Evolutionary conservation across 2,329 filamentous ascomycete genomes (phyloP), one percentile per base, ranked within the genome.

Genomic region (Fonsecaea multimorphosa): DNA sequence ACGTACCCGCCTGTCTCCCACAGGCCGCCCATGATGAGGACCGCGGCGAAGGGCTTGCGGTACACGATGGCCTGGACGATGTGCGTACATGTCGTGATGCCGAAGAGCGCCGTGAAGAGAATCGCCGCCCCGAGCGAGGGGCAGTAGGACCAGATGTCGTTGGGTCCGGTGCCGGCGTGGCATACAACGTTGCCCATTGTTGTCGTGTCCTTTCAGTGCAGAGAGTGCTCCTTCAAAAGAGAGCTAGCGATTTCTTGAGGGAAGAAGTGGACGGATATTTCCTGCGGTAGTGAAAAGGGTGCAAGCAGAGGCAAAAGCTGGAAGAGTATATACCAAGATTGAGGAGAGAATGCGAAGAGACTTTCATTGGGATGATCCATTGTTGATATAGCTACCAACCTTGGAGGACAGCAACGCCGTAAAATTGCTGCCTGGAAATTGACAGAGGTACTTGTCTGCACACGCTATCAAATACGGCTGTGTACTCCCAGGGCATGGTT

Each of bases 1-100:
- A 75, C 63, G 68, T 79, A 84, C 9, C 76, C 76, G 1, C 72
- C 70, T n/a, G 77, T 71, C 69, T 84, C 81, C 80, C 81, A 83
- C 0, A 70, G 29, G 2, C 71, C 70, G 8, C 78, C 81, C 74
- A 83, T 79, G 49, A 82, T 76, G 9, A 84, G 76, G 2, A 82
- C 78, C 78, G 77, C 81, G 60, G 74, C 78, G 66, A 81, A 80
- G 9, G 67, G 65, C 63, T 81, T 79, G 24, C 73, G 74, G 70
- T 78, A 76, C 19, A 72, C 61, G 58, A 76, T 67, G 1, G 76
- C 77, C 69, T 80, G 77, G 12, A 72, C 70, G n/a, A 78, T 70
- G 60, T 81, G 78, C 4, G 66, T 14, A 32, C 72, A 46, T 14
- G 72, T 72, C 5, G 72, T 73, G 31, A 76, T 49, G 11, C 76